Evolutionary conservation across 1,139 yeast genomes (phyloP).

Genomic region (Blastobotrys ciferrii): DNA sequence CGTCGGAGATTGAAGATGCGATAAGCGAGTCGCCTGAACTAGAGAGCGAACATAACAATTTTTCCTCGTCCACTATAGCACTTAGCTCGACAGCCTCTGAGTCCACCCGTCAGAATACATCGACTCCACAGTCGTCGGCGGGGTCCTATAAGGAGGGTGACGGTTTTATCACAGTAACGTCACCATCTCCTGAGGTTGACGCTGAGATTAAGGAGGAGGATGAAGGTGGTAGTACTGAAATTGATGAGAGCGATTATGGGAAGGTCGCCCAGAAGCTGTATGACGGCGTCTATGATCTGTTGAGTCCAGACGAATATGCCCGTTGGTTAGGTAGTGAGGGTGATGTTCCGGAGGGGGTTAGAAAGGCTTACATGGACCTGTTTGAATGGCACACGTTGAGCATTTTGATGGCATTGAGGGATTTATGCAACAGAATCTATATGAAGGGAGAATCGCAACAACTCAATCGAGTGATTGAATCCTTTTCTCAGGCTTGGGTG

Average conservation of each 20-base stretch:
- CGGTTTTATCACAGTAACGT: neutral
- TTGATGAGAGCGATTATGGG: slow-evolving; percentile 10
- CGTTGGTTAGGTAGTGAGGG: slow-evolving; percentile 34
- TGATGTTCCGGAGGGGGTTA: slow-evolving; percentile 20
- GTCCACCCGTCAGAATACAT: neutral
- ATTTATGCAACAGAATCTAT: slow-evolving; percentile 62
- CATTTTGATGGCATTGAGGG: slow-evolving; percentile 51
- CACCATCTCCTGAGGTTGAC: slow-evolving; percentile 2
- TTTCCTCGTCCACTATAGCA: neutral
- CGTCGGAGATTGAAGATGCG: neutral
- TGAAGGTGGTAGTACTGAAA: slow-evolving; percentile 1
- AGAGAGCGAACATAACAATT: neutral
- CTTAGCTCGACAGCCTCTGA: slow-evolving; percentile 1
- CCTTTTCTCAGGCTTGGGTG: slow-evolving; percentile 67
- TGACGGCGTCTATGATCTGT: slow-evolving; percentile 24
- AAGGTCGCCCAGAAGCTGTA: slow-evolving; percentile 27
- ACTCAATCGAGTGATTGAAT: slow-evolving; percentile 68
- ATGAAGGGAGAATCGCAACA: slow-evolving; percentile 82
- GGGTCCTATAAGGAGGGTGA: slow-evolving; percentile 1
- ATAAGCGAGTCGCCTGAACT: slow-evolving; percentile 1
- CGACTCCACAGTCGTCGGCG: slow-evolving; percentile 2
- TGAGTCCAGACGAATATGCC: slow-evolving; percentile 32
- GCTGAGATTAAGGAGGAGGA: neutral
- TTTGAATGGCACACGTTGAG: slow-evolving; percentile 32
- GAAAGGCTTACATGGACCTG: slow-evolving; percentile 33